phyloP scores from a whole-genome alignment of 805 yeast species.

The Starmerella khaoyaiensis region DNA sequence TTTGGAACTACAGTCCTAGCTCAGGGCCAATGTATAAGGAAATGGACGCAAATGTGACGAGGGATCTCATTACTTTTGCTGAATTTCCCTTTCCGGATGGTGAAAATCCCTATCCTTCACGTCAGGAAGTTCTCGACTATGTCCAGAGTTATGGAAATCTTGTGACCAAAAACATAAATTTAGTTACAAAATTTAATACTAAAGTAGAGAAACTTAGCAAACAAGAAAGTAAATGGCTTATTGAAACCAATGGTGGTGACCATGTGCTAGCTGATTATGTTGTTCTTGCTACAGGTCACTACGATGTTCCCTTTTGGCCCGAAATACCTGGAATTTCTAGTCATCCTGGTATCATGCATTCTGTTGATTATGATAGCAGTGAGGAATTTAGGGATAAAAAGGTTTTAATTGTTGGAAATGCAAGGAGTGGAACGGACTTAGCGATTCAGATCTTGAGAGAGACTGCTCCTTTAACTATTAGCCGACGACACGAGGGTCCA shows the following conservation, averaged over 20 bases:
- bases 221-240: constrained; percentile 27
- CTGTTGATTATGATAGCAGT: constrained; percentile 42
- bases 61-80: constrained; percentile 51
- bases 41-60: constrained; percentile 58
- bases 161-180: constrained; percentile 24
- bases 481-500: constrained; percentile 34
- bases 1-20: constrained; percentile 50
- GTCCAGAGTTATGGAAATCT: constrained; percentile 39
- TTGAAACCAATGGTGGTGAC: constrained; percentile 27
- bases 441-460: constrained; percentile 43
- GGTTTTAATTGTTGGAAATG: constrained; percentile 56
- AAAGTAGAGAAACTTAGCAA: constrained; percentile 36
- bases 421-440: constrained; percentile 65
- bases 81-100: constrained; percentile 37
- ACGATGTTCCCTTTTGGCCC: constrained; percentile 49
- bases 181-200: constrained; percentile 34
- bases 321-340: constrained; percentile 34
- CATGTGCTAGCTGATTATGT: constrained; percentile 40
- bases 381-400: constrained; percentile 33
- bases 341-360: constrained; percentile 34
- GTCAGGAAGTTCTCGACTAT: constrained; percentile 50
- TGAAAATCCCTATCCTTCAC: constrained; percentile 42
- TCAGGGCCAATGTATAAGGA: constrained; percentile 45
- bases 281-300: constrained; percentile 51
- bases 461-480: constrained; percentile 35